Conservation (phyloP, 139 green algal species). For the Picochlorum costavermella region DNA sequence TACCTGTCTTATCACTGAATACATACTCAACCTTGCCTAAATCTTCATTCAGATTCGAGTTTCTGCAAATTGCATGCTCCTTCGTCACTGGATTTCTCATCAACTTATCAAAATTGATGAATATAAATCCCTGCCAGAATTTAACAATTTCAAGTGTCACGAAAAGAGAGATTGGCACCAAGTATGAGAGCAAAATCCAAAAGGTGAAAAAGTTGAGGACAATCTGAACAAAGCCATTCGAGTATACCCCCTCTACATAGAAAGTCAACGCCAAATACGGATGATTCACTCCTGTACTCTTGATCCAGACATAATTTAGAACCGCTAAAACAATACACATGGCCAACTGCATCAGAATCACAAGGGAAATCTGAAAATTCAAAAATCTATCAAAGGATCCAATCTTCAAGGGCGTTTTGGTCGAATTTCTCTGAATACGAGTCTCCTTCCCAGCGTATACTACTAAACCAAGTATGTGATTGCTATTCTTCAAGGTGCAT, state of each 20-base stretch:
- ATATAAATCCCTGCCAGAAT: constrained; percentile 70
- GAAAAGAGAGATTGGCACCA: constrained; percentile 98
- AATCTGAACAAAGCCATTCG: constrained; percentile 28
- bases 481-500: constrained; percentile 82
- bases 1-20: constrained; percentile 94
- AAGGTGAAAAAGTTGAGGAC: constrained; percentile 70
- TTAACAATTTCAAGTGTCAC: constrained; percentile 95
- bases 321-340: constrained; percentile 42
- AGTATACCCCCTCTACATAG: constrained; percentile 29
- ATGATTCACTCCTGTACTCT: constrained; percentile 23
- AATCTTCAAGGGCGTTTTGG: constrained; percentile 58
- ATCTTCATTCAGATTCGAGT: constrained; percentile 96
- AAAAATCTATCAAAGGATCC: constrained; percentile 55
- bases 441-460: constrained; percentile 87
- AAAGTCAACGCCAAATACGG: constrained; percentile 32
- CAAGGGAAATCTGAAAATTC: constrained; percentile 52
- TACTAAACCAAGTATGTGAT: constrained; percentile 60
- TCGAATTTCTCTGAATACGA: constrained; percentile 81
- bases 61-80: constrained; percentile 66
- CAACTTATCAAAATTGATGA: constrained; percentile 65
- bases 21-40: constrained; percentile 90
- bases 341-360: constrained; percentile 47
- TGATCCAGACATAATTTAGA: constrained; percentile 38
- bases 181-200: constrained; percentile 79
- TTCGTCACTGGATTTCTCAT: constrained; percentile 68